Evolutionary conservation across 306 rosid species (phyloP), one percentile per base, ranked within the genome.

Genomic region (Quillaja saponaria): DNA sequence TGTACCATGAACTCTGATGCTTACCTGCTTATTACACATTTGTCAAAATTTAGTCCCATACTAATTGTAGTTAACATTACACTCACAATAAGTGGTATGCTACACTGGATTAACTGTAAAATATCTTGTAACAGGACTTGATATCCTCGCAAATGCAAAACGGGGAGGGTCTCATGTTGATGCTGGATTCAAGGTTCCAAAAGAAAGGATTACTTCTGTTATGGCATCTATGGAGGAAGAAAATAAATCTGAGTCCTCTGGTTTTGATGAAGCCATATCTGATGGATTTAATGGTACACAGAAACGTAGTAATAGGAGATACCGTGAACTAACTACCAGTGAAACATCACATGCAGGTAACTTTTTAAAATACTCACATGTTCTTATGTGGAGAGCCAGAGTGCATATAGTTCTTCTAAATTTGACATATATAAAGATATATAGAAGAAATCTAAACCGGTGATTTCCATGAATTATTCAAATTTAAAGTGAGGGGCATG

Each of bases 131-230:
- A 76, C 63, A 92, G 98, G 98, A 65, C 89, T 92, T 48, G 98
- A 92, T 81, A 67, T 80, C 37, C 91, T 92, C 19, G 98, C 96
- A 14, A 83, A 19, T 63, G 88, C 84, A 13, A 92, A 86, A 63
- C 80, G 95, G 17, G 95, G 66, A n/a, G 91, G 52, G 55, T 67
- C 88, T 69, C 80, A 73, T 37, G 53, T 10, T 57, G 84, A 78
- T 16, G 80, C 64, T 48, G 83, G 82, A 37, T 92, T 92, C 84
- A 92, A 89, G 80, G 78, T 81, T 58, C 96, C 95, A 0, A 82
- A 78, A 75, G 90, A 82, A 49, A 86, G 77, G 71, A 78, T 72
- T 34, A 72, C 66, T 16, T 82, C 90, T 31, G 74, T 83, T 78
- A 84, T 77, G 14, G 81, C 96, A 41, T 80, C 86, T 51, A 73